A percentile compares a stretch with the other conserved stretches of the same genome.
These are phyloP conservation scores for Juglanconis oblonga DNA, from an alignment of 2,329 filamentous ascomycete species.

Conservation along the genomic window DNA sequence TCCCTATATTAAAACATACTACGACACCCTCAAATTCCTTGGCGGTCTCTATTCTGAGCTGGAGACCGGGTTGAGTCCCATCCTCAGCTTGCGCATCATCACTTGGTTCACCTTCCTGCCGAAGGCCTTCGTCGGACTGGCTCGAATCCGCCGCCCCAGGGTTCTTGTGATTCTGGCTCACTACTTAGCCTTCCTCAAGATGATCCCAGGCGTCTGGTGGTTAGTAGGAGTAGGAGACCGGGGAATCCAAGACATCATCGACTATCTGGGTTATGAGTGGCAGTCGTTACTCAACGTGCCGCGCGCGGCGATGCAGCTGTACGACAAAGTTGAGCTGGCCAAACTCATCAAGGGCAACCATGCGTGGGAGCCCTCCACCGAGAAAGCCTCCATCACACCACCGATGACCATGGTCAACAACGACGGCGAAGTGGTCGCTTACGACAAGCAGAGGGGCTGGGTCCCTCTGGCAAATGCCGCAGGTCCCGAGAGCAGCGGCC, in stretches of 20 bases:
- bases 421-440: conserved; percentile 11
- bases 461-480: neutral
- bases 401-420: conserved; percentile 18
- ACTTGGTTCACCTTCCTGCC: conserved; percentile 53
- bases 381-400: neutral
- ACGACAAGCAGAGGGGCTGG: conserved; percentile 6
- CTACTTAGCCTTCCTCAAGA: conserved; percentile 50
- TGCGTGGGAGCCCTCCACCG: conserved; percentile 34
- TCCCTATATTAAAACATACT: conserved; percentile 38
- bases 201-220: conserved; percentile 45
- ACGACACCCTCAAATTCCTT: conserved; percentile 45
- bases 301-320: conserved; percentile 31
- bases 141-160: conserved; percentile 38
- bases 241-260: conserved; percentile 42
- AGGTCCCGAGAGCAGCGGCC: neutral
- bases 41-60: conserved; percentile 51
- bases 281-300: conserved; percentile 39
- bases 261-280: conserved; percentile 40
- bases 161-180: conserved; percentile 52
- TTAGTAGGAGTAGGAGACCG: conserved; percentile 41
- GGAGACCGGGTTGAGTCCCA: conserved; percentile 39
- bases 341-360: conserved; percentile 43
- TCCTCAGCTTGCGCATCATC: conserved; percentile 47
- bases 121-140: conserved; percentile 40
- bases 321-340: conserved; percentile 34